Conservation (phyloP, 768 basidiomycete species). For the Dentipellis fragilis region DNA sequence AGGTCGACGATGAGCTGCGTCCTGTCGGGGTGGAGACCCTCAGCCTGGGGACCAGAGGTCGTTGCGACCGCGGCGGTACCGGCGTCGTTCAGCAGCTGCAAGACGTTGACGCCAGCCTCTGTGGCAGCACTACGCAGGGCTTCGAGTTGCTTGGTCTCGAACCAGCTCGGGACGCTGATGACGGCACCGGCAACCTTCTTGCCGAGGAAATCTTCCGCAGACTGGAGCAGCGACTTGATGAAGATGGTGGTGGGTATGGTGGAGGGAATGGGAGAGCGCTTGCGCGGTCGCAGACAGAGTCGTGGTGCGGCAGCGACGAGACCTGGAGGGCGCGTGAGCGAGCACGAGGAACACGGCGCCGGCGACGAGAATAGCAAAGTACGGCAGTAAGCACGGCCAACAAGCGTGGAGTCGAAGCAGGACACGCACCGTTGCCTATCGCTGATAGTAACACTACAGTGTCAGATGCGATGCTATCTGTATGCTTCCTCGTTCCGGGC, state of each 20-base stretch:
- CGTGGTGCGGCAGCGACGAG: too few relatives aligned
- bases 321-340: too few relatives aligned
- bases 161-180: conserved; percentile 72
- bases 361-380: too few relatives aligned
- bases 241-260: conserved; percentile 52
- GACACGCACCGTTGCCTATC: too few relatives aligned
- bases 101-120: conserved; percentile 72
- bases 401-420: too few relatives aligned
- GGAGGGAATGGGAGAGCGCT: too few relatives aligned
- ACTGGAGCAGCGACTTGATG: conserved; percentile 72
- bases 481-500: too few relatives aligned
- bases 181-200: conserved; percentile 72
- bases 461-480: too few relatives aligned
- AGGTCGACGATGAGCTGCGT: conserved; percentile 77
- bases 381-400: too few relatives aligned
- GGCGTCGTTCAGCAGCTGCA: conserved; percentile 83
- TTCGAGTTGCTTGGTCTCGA: conserved; percentile 53
- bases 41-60: conserved; percentile 33
- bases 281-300: too few relatives aligned
- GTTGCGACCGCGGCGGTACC: conserved; percentile 53
- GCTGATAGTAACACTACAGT: too few relatives aligned
- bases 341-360: too few relatives aligned
- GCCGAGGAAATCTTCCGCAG: conserved; percentile 87
- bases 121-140: conserved; percentile 68
- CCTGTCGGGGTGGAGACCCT: conserved; percentile 44